Evolutionary conservation across 1,284 basidiomycete species (phyloP), one percentile per base, ranked within the genome.

Genomic region (Mycosarcoma mackinlayi): DNA sequence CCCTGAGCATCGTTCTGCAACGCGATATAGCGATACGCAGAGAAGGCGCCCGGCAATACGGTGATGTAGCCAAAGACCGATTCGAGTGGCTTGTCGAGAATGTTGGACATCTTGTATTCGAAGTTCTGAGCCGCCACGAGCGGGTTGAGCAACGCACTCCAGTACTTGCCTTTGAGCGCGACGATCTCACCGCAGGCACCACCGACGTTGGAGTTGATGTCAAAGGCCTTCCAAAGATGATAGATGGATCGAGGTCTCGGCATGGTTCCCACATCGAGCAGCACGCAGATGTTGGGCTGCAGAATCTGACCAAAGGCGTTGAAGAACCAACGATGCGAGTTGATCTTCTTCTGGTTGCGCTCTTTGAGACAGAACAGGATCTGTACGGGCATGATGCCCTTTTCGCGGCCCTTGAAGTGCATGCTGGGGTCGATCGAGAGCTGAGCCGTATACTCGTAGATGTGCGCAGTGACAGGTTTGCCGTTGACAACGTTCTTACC

Each of bases 131-230:
- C 77, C 14, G 85, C 86, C 92, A 96, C 73, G 92, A 79, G 56
- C 93, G 85, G 80, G 91, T 90, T 79, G 84, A 84, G 44, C 89
- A 90, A 45, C 16, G 57, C 77, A 6, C 61, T 37, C 63, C 76
- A 75, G 76, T 87, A 91, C 83, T 89, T 91, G 41, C 92, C 93
- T 84, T 94, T 94, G 66, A 93, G 85, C 1, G 93, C 92, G 24
- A 94, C 92, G 52, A 96, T 95, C 53, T 96, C 94, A n/a, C 94
- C 94, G 79, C 93, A 96, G 5, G 95, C 94, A 25, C 95, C 94
- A 0, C 93, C 94, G 30, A 96, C 92, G 71, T 95, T 94, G 25
- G 91, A 92, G 84, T 96, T 94, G 84, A 94, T 91, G 81, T 97
- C 94, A 69, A 98, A 97, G 4, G 92, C 91, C 84, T 97, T 96